Evolutionary conservation across 2,329 filamentous ascomycete genomes (phyloP).

Genomic region (Zymoseptoria tritici): DNA sequence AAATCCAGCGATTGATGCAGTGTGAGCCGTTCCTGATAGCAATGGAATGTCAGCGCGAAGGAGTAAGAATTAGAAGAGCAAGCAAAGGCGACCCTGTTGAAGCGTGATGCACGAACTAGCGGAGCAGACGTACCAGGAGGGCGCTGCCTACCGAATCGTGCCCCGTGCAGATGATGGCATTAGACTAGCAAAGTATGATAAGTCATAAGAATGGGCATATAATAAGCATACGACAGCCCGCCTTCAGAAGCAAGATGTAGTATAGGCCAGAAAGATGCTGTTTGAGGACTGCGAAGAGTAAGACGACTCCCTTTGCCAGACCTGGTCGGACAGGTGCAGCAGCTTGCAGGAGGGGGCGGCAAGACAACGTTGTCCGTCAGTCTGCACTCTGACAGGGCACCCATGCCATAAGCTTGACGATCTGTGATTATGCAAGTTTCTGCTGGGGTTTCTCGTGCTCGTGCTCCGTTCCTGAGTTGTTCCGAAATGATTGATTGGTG

Average conservation of each 20-base stretch:
- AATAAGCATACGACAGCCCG: neutral
- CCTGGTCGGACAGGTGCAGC: neutral
- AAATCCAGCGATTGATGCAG: neutral
- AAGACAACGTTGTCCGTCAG: neutral
- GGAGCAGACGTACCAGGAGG: neutral
- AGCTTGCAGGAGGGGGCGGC: neutral
- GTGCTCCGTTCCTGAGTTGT: neutral
- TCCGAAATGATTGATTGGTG: neutral
- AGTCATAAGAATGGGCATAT: neutral
- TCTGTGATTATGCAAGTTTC: neutral
- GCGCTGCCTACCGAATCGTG: neutral
- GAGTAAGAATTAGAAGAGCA: neutral
- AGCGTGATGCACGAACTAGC: neutral
- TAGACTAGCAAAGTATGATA: neutral
- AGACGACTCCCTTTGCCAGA: neutral
- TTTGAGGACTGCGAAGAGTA: neutral
- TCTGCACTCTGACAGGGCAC: neutral
- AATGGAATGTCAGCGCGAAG: neutral
- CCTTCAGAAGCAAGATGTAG: neutral
- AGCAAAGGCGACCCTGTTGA: neutral
- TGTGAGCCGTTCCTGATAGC: neutral
- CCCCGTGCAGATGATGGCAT: neutral
- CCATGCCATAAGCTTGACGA: neutral
- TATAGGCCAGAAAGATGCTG: neutral
- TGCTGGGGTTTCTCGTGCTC: neutral